Conservation (phyloP, 2,329 filamentous ascomycete species). For the Diaporthe destruens region DNA sequence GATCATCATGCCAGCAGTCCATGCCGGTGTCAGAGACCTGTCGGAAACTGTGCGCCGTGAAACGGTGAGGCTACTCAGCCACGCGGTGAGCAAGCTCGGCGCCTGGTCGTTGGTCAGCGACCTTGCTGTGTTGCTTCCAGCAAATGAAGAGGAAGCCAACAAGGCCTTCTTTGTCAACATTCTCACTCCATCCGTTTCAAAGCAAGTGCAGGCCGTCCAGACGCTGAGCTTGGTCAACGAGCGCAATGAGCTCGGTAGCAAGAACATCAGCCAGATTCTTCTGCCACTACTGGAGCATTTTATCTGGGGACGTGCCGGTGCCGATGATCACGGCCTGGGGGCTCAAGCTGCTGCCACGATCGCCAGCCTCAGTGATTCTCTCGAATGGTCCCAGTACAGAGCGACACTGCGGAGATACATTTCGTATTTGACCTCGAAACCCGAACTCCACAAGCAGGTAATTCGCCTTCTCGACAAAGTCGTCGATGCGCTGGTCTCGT, state of each 20-base stretch:
- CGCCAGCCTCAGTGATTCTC: slow-evolving; percentile 76
- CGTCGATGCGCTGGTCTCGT: slow-evolving; percentile 78
- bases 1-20: slow-evolving; percentile 81
- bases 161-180: slow-evolving; percentile 92
- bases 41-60: slow-evolving; percentile 90
- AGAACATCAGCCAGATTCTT: slow-evolving; percentile 87
- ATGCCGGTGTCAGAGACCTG: slow-evolving; percentile 78
- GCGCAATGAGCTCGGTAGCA: slow-evolving; percentile 75
- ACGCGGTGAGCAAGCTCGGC: slow-evolving; percentile 78
- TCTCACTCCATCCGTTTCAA: slow-evolving; percentile 87
- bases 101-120: slow-evolving; percentile 79
- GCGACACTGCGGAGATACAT: slow-evolving; percentile 87
- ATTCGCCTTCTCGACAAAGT: slow-evolving; percentile 85
- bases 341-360: slow-evolving; percentile 89
- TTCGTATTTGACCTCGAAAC: slow-evolving; percentile 82
- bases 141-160: slow-evolving; percentile 73
- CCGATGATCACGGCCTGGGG: slow-evolving; percentile 86
- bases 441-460: slow-evolving; percentile 86
- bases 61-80: slow-evolving; percentile 82
- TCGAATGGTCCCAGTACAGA: slow-evolving; percentile 93
- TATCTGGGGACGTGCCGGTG: slow-evolving; percentile 81
- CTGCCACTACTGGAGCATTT: slow-evolving; percentile 95
- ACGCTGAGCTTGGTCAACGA: slow-evolving; percentile 78
- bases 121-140: slow-evolving; percentile 75
- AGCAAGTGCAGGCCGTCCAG: slow-evolving; percentile 85